phyloP scores from a whole-genome alignment of 1,139 yeast genomes.

The Starmera stellimalicola region DNA sequence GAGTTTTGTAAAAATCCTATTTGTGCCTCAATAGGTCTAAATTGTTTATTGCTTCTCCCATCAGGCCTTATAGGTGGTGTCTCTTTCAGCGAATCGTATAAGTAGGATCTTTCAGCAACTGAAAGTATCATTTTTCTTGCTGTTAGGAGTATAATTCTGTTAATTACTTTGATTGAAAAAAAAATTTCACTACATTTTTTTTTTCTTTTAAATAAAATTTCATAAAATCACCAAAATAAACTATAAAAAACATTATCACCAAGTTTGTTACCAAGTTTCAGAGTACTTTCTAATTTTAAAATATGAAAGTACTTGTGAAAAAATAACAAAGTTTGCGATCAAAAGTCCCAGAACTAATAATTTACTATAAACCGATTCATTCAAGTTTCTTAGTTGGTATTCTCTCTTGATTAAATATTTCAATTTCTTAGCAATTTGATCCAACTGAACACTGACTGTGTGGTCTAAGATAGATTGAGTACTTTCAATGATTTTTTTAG shows the following conservation, averaged over 20 bases:
- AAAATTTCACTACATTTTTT: not conserved
- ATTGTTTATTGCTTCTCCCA: constrained; percentile 63
- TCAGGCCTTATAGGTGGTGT: constrained; percentile 73
- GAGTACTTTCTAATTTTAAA: not conserved
- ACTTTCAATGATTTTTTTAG: constrained; percentile 2
- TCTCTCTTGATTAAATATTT: constrained; percentile 9
- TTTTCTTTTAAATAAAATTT: no score
- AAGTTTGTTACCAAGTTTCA: not conserved
- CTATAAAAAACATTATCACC: no score
- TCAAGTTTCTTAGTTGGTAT: constrained; percentile 10
- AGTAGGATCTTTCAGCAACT: constrained; percentile 76
- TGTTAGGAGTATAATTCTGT: constrained; percentile 1
- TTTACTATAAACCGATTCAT: constrained; percentile 9
- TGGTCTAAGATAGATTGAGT: constrained; percentile 1
- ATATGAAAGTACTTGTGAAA: constrained; percentile 3
- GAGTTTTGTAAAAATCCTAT: constrained; percentile 77
- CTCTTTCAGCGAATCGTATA: constrained; percentile 60
- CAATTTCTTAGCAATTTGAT: constrained; percentile 3
- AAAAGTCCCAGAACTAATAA: constrained; percentile 2
- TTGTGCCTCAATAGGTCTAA: constrained; percentile 78
- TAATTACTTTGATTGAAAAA: no score
- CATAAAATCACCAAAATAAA: no score
- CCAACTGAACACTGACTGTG: constrained; percentile 2
- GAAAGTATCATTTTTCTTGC: constrained; percentile 51
- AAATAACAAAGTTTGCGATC: constrained; percentile 3